phyloP scores from a whole-genome alignment of 208 protist genomes.

The Acanthamoeba healyi region DNA sequence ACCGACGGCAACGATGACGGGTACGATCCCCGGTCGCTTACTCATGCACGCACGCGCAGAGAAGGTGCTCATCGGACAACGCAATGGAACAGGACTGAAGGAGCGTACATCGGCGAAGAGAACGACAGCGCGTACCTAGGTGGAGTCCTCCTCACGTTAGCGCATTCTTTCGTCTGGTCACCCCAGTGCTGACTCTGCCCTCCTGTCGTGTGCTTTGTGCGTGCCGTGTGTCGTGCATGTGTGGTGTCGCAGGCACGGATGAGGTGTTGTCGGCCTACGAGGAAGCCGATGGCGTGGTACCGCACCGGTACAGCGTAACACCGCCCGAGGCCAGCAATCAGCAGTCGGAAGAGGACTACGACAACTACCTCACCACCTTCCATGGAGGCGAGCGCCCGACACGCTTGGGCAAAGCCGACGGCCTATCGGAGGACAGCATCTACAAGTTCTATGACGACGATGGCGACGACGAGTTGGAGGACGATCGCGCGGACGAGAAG shows the following conservation, averaged over 20 bases:
- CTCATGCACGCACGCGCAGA: too few relatives aligned
- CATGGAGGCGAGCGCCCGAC: background rate
- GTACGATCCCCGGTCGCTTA: too few relatives aligned
- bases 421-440: background rate
- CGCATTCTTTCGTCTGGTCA: too few relatives aligned
- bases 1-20: background rate
- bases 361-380: background rate
- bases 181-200: background rate
- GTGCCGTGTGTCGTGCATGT: background rate
- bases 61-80: too few relatives aligned
- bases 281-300: background rate
- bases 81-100: too few relatives aligned
- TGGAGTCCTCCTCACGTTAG: too few relatives aligned
- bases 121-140: too few relatives aligned
- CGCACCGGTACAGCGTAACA: background rate
- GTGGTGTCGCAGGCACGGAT: background rate
- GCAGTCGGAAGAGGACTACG: background rate
- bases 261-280: background rate
- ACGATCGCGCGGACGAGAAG: too few relatives aligned
- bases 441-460: background rate
- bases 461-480: background rate
- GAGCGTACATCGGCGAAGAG: too few relatives aligned
- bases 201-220: background rate
- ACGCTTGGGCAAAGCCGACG: background rate
- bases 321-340: background rate